phyloP scores from a whole-genome alignment of 129 eudicot species.

The Daucus carota region DH1_v3.0 NC_030385.2:35774501-35775000 shows the following conservation, averaged over 20 bases:
- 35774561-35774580: no score
- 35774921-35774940: constrained; percentile 23
- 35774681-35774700: no score
- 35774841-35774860: constrained; percentile 22
- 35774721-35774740: neutral
- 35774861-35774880: constrained; percentile 37
- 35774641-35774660: no score
- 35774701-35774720: neutral
- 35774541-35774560: no score
- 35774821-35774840: constrained; percentile 23
- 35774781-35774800: neutral
- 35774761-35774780: neutral
- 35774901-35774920: constrained; percentile 32
- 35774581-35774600: no score
- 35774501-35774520: no score
- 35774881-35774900: constrained; percentile 18
- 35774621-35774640: no score
- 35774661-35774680: no score
- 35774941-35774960: constrained; percentile 45
- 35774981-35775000: constrained; percentile 37
- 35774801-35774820: neutral
- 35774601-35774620: no score
- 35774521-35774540: no score
- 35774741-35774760: constrained; percentile 4
- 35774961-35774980: constrained; percentile 27